phyloP scores from a whole-genome alignment of 768 basidiomycete species.

The Lentinula raphanica region DNA sequence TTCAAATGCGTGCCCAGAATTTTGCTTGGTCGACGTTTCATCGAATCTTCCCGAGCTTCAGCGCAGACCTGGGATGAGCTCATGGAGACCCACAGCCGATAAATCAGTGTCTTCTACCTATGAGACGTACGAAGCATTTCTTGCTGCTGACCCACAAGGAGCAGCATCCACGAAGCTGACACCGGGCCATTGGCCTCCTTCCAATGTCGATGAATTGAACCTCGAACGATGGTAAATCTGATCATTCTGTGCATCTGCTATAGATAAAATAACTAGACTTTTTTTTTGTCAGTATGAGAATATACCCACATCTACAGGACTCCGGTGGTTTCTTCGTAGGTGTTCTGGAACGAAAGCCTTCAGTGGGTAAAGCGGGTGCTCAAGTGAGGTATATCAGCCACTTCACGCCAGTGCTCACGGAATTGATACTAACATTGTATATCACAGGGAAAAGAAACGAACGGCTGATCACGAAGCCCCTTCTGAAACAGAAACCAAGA shows the following conservation, averaged over 20 bases:
- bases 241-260: not conserved
- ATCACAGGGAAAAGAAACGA: slow-evolving; percentile 44
- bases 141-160: slow-evolving; percentile 42
- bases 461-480: slow-evolving; percentile 37
- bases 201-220: slow-evolving; percentile 51
- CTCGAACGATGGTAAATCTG: slow-evolving; percentile 66
- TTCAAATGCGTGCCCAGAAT: slow-evolving; percentile 37
- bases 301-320: slow-evolving; percentile 94
- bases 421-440: not conserved
- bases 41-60: slow-evolving; percentile 64
- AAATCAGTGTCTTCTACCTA: slow-evolving; percentile 45
- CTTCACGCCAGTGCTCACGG: not conserved
- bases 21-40: slow-evolving; percentile 76
- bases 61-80: slow-evolving; percentile 67
- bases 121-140: slow-evolving; percentile 57
- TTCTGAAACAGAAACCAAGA: slow-evolving; percentile 42
- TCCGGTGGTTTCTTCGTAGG: slow-evolving; percentile 99
- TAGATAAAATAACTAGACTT: not conserved
- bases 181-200: slow-evolving; percentile 77
- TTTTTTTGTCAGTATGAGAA: slow-evolving; percentile 57
- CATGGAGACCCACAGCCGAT: slow-evolving; percentile 74
- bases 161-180: slow-evolving; percentile 53
- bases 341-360: slow-evolving; percentile 56
- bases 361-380: not conserved
- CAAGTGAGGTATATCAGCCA: slow-evolving; percentile 14